A percentile compares a stretch with the other conserved stretches of the same genome.
Evolutionary conservation across 441 rosid genomes (phyloP).

Genomic region (Pelargonium myrrhifolium): DNA sequence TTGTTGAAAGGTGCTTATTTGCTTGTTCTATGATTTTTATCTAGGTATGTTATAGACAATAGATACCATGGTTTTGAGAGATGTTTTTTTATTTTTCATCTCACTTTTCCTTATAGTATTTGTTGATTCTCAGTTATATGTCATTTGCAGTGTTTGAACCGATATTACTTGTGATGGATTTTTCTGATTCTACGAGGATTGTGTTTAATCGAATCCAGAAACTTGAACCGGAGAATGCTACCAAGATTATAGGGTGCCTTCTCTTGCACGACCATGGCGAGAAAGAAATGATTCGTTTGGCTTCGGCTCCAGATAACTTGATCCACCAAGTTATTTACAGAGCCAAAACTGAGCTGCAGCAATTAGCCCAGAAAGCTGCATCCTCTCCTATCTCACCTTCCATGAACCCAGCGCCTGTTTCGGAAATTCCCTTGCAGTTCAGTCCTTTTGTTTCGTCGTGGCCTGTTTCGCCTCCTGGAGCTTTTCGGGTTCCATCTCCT

Average conservation of each 20-base stretch:
- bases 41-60: too few species aligned
- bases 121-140: background rate
- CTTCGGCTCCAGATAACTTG: slow-evolving; percentile 41
- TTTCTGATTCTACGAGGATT: slow-evolving; percentile 37
- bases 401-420: slow-evolving; percentile 21
- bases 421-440: slow-evolving; percentile 24
- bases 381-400: slow-evolving; percentile 31
- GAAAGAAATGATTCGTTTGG: slow-evolving; percentile 38
- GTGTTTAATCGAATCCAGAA: slow-evolving; percentile 42
- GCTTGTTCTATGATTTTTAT: background rate
- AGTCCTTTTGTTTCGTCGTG: slow-evolving; percentile 21
- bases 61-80: background rate
- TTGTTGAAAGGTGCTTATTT: background rate
- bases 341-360: slow-evolving; percentile 44
- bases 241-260: slow-evolving; percentile 52
- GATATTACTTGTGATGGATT: slow-evolving; percentile 35
- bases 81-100: background rate
- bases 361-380: slow-evolving; percentile 24
- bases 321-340: slow-evolving; percentile 39
- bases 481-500: slow-evolving; percentile 22
- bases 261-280: slow-evolving; percentile 36
- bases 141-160: slow-evolving; percentile 16
- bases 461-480: slow-evolving; percentile 21
- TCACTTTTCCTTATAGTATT: background rate
- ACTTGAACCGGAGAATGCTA: slow-evolving; percentile 47